Evolutionary conservation across 106 monocot genomes (phyloP).

Genomic region (Phalaenopsis equestris): DNA sequence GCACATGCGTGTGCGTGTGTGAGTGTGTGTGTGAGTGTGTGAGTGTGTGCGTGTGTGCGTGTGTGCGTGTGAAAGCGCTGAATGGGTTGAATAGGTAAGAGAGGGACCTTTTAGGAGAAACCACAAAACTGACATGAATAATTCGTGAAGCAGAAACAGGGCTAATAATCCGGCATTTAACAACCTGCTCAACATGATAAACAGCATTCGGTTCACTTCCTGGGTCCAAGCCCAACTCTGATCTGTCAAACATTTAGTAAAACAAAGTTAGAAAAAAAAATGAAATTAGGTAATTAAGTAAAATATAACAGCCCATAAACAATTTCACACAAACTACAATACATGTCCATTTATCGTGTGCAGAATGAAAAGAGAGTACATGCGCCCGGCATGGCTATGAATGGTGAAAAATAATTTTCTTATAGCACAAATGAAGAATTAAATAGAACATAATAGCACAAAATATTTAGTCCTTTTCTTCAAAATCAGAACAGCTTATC

Average conservation of each 20-base stretch:
- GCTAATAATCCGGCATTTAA: slow-evolving; percentile 82
- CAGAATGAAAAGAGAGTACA: background rate
- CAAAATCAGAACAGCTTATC: background rate
- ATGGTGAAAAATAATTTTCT: background rate
- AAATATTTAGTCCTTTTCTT: background rate
- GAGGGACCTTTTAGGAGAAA: slow-evolving; percentile 57
- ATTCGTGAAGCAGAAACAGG: slow-evolving; percentile 28
- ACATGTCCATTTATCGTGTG: background rate
- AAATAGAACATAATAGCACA: background rate
- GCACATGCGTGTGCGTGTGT: background rate
- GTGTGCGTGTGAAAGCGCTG: background rate
- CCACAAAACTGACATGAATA: slow-evolving; percentile 71
- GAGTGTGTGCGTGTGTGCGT: too few species aligned
- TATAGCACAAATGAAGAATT: background rate
- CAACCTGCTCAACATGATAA: slow-evolving; percentile 90
- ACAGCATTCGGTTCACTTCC: slow-evolving; percentile 54
- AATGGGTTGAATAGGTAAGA: background rate
- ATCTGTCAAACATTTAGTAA: slow-evolving; percentile 28
- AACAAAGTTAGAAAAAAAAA: background rate
- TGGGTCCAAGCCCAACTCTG: slow-evolving; percentile 82
- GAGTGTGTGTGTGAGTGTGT: too few species aligned
- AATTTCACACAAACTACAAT: background rate
- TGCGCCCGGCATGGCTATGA: background rate
- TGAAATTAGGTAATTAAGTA: background rate
- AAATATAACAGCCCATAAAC: background rate